Evolutionary conservation across 306 rosid genomes (phyloP), one percentile per base, ranked within the genome.

Genomic region (Amphicarpaea edgeworthii): DNA sequence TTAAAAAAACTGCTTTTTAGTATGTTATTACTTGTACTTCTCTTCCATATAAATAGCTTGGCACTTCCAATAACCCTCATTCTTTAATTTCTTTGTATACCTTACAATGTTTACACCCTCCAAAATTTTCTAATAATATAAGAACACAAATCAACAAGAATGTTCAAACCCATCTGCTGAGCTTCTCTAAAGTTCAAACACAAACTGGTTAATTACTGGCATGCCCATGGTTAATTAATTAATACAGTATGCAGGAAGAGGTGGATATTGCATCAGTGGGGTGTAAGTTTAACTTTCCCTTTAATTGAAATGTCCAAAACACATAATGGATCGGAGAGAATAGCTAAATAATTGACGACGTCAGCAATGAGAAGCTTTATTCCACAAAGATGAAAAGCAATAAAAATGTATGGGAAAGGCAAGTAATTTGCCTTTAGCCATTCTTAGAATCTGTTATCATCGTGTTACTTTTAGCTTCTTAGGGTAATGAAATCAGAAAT

Each of bases 311-410:
- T 34, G 54, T 60, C 55, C 72, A 70, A 70, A 70, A 70, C 82
- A 60, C 66, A 24, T 16, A 47, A 47, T 47, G 55, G n/a, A n/a
- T n/a, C n/a, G n/a, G 66, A 59, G 38, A 51, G 82, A 70, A 64
- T 61, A 26, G 64, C 46, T 69, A 14, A 15, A 57, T 4, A 77
- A 54, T 40, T 59, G 76, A 78, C 64, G 76, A 78, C 64, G 54
- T 69, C 49, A 61, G 61, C 73, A 42, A 46, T 69, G 70, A 37
- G 51, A 21, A 59, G 40, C 70, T 73, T 73, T 73, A 68, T 74
- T 68, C 80, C 72, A 37, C n/a, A 74, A 59, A 7, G 9, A 68
- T 81, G 81, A 81, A 75, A 75, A 81, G 77, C 69, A n/a, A 19
- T 73, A 1, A 51, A 69, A 28, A 20, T 20, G 7, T 24, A 77